These are phyloP conservation scores for Eucalyptus albens DNA, from an alignment of 345 rosid genomes.

Conservation along the genomic window DNA sequence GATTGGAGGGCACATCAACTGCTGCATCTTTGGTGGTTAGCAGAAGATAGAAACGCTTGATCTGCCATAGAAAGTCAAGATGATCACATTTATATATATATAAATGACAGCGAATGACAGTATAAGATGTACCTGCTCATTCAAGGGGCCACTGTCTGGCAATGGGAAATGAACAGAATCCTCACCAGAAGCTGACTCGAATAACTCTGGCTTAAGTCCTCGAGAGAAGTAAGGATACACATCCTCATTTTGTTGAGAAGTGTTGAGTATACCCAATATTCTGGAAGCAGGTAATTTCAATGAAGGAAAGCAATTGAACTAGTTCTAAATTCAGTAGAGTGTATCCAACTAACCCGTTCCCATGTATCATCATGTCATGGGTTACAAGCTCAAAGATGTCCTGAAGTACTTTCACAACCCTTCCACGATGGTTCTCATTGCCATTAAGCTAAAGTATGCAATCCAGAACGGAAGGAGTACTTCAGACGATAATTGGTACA, in stretches of 20 bases:
- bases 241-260: conserved; percentile 15
- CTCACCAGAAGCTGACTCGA: conserved; percentile 36
- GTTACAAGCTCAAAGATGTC: conserved; percentile 89
- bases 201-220: conserved; percentile 54
- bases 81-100: not conserved
- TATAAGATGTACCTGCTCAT: conserved; percentile 48
- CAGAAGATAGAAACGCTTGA: conserved; percentile 63
- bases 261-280: conserved; percentile 31
- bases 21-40: conserved; percentile 78
- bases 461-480: not conserved
- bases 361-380: conserved; percentile 69
- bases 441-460: conserved; percentile 41
- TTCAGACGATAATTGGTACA: not conserved
- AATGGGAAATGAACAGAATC: conserved; percentile 67
- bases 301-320: not conserved
- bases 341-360: conserved; percentile 42
- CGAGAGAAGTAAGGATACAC: conserved; percentile 25
- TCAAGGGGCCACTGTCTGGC: conserved; percentile 52
- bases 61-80: conserved; percentile 33
- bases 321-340: not conserved
- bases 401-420: conserved; percentile 76
- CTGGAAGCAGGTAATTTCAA: conserved; percentile 11
- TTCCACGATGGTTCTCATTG: conserved; percentile 28
- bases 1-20: conserved; percentile 76
- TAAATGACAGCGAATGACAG: not conserved